A percentile compares a stretch with the other conserved stretches of the same genome.
Conservation (phyloP, 495 filamentous ascomycete species). For the Cenococcum geophilum region DNA sequence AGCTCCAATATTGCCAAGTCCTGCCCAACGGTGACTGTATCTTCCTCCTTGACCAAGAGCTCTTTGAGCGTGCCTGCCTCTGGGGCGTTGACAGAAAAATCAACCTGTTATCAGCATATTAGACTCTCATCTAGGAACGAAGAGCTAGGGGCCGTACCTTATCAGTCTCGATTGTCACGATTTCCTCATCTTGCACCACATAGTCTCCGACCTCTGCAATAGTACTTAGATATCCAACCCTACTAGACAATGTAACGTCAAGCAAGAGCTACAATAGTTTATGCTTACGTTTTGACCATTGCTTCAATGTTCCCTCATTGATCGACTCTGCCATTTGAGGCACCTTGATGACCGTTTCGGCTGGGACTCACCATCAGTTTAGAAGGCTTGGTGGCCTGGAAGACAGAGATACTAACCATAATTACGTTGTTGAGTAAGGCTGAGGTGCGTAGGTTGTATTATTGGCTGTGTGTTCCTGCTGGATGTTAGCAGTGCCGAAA, state of each 20-base stretch:
- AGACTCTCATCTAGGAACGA: neutral
- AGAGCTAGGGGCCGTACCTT: slow-evolving; percentile 58
- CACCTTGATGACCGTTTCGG: slow-evolving; percentile 83
- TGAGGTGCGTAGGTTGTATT: slow-evolving; percentile 2
- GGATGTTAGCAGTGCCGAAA: neutral
- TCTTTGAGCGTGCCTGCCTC: slow-evolving; percentile 88
- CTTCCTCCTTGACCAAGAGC: slow-evolving; percentile 86
- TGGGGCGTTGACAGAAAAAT: slow-evolving; percentile 91
- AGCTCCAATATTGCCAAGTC: slow-evolving; percentile 78
- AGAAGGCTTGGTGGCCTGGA: neutral
- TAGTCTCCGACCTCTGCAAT: slow-evolving; percentile 76
- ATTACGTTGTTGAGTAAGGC: slow-evolving; percentile 19
- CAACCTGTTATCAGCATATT: slow-evolving; percentile 55
- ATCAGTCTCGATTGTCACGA: slow-evolving; percentile 99
- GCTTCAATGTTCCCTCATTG: slow-evolving; percentile 93
- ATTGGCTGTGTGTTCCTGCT: neutral
- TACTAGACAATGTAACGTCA: neutral
- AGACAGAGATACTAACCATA: slow-evolving; percentile 30
- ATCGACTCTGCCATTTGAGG: slow-evolving; percentile 99
- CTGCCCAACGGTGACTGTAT: slow-evolving; percentile 92
- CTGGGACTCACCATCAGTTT: slow-evolving; percentile 33
- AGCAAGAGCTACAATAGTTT: neutral
- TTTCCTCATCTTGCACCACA: slow-evolving; percentile 93
- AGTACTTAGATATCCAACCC: slow-evolving; percentile 1
- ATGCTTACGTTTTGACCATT: slow-evolving; percentile 75